phyloP scores from a whole-genome alignment of 192 early-diverging fungal species.

The Backusella macrospora region DNA sequence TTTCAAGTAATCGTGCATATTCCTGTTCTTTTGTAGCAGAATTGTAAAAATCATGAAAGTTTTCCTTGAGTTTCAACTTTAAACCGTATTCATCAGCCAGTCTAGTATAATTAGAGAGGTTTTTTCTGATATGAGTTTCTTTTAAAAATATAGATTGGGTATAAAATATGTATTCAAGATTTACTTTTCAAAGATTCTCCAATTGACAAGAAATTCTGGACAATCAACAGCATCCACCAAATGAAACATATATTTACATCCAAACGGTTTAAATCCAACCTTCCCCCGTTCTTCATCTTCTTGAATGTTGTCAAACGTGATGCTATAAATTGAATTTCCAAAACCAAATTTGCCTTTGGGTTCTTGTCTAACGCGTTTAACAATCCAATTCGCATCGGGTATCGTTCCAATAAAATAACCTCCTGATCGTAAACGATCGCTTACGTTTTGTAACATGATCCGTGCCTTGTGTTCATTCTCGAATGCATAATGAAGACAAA shows the following conservation, averaged over 20 bases:
- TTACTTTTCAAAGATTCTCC: constrained; percentile 77
- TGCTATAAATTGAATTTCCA: constrained; percentile 89
- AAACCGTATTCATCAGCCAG: constrained; percentile 85
- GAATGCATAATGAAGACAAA: constrained; percentile 96
- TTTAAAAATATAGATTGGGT: not conserved
- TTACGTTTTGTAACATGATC: constrained; percentile 81
- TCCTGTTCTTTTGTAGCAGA: constrained; percentile 58
- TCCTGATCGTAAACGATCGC: constrained; percentile 64
- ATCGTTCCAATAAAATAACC: constrained; percentile 93
- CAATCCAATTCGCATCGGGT: constrained; percentile 89
- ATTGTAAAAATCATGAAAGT: constrained; percentile 85
- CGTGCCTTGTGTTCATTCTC: constrained; percentile 81
- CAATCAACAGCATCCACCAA: constrained; percentile 96
- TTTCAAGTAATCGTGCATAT: constrained; percentile 64
- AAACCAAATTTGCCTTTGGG: constrained; percentile 57
- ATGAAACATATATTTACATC: constrained; percentile 88
- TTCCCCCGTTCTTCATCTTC: constrained; percentile 30
- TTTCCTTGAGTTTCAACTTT: constrained; percentile 68
- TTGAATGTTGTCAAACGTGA: constrained; percentile 74
- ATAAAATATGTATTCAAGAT: not conserved
- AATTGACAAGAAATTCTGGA: constrained; percentile 92
- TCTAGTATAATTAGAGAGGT: constrained; percentile 41
- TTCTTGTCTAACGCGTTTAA: constrained; percentile 45
- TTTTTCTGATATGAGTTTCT: too few species aligned
- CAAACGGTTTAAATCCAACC: constrained; percentile 65